Base-by-base conservation (phyloP, 805 yeast genomes). In the Phaffomyces antillensis region DNA sequence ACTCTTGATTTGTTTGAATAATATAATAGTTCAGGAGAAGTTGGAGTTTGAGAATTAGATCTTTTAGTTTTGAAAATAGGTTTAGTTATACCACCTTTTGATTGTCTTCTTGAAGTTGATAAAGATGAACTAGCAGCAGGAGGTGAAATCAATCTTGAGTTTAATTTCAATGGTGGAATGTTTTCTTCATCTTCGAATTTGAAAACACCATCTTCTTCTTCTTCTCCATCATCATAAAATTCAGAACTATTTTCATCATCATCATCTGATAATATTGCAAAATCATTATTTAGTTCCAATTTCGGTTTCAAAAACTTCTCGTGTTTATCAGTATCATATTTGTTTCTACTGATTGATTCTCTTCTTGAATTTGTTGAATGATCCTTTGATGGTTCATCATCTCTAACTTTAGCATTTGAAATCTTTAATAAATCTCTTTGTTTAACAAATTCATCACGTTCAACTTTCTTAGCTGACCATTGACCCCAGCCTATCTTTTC, bases 401-500 rank as follows among this genome's bases (percentile, higher is more conserved):
- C 79, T 53, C 74, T 77, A 36, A 76, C 73, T 42, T 66, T 66
- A 24, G 67, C 61, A 43, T 66, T 67, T 7, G 64, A 59, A 12
- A 60, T 54, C 45, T 56, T 73, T 61, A 63, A 71, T 55, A 56
- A 56, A 61, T 63, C 75, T 68, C 72, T 60, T 63, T 73, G 55
- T 56, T 53, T 53, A n/a, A 49, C 50, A 45, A 70, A 70, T 20
- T 59, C 45, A 41, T 61, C 61, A 10, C 63, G 47, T n/a, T 63
- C 61, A 17, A 66, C 77, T 40, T 69, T 66, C 54, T 80, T 74
- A 3, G 90, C 95, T 23, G 85, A 85, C 98, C 98, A 90, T 62
- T 90, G 95, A 48, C 98, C 98, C 98, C 98, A 90, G 20, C 97
- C 96, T 30, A 90, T 88, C 66, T 90, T 90, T 58, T 88, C 95